phyloP scores from a whole-genome alignment of 306 rosid genomes.

The Hippophae gyantsensis region DNA sequence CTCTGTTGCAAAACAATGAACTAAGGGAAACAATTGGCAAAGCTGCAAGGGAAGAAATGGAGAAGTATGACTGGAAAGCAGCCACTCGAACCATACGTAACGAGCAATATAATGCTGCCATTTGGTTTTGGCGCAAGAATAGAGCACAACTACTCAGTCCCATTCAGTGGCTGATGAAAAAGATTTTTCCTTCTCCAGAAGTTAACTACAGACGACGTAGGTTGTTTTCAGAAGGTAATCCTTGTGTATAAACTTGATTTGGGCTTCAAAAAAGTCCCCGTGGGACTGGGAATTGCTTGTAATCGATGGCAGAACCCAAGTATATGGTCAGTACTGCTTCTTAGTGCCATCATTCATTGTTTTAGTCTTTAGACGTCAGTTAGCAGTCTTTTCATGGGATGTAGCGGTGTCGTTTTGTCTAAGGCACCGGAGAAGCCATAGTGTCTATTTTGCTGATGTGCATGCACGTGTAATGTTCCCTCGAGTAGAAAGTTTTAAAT shows the following conservation, averaged over 20 bases:
- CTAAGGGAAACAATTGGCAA: constrained; percentile 67
- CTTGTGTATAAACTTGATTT: constrained; percentile 22
- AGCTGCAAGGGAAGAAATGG: constrained; percentile 84
- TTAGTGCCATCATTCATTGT: not conserved
- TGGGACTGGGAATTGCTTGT: constrained; percentile 13
- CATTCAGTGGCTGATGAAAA: constrained; percentile 61
- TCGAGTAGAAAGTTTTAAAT: too few species aligned
- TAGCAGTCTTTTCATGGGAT: too few species aligned
- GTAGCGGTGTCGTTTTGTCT: too few species aligned
- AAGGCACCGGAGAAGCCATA: too few species aligned
- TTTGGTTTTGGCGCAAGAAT: constrained; percentile 97
- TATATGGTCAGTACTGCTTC: constrained; percentile 1
- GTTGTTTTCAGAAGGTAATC: constrained; percentile 2
- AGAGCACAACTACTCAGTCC: constrained; percentile 64
- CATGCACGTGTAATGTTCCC: too few species aligned
- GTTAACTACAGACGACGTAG: constrained; percentile 41
- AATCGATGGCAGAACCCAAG: constrained; percentile 25
- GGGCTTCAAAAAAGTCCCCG: constrained; percentile 27
- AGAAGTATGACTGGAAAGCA: constrained; percentile 87
- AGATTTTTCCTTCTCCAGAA: constrained; percentile 52
- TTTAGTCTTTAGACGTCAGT: not conserved
- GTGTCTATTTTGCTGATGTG: too few species aligned
- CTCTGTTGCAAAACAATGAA: constrained; percentile 51
- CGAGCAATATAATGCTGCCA: constrained; percentile 82
- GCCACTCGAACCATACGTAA: constrained; percentile 74